Base-by-base conservation (phyloP, 805 yeast species). In the Schwanniomyces sp. region DNA sequence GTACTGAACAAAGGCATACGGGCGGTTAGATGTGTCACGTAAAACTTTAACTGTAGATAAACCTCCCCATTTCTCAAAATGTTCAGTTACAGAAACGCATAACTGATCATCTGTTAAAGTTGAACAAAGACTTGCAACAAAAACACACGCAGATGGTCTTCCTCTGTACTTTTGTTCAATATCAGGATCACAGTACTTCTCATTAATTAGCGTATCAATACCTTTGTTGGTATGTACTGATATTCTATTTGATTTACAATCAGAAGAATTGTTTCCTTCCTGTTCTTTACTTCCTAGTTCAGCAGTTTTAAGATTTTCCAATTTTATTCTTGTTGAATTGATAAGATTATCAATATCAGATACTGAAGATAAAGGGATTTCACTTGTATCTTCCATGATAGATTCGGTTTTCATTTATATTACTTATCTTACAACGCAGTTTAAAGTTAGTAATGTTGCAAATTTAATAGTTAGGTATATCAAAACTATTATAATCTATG, bases 1-100 rank as follows among this genome's bases (percentile, higher is more conserved):
- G 62, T 87, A 91, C 68, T 91, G 97, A 40, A 91, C 96, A 75
- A 91, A 91, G 0, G 96, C 96, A 67, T 91, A 91, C 2, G 97
- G 97, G 41, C 96, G 50, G 59, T 86, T 86, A 18, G 82, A 75
- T 12, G 86, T 82, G 68, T 91, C 96, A 45, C 96, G 74, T 49
- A 91, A 74, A 2, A 91, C 96, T 60, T 91, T 91, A 12, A 89
- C 95, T 18, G 85, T 70, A 1, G 83, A 75, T 36, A 88, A 70
- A 37, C 76, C 71, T 7, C 96, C 96, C 83, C 85, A 91, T 49
- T 80, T 73, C 49, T 72, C 66, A 55, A 91, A 89, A 59, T 82
- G 90, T 29, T 76, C 69, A 2, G 84, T 78, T 5, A 90, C 94
- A 0, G 92, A 81, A 28, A 75, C 62, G 58, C 86, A 80, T 46